Conservation (phyloP, 352 stramenopile genomes). For the Globisporangium ultimum region DNA sequence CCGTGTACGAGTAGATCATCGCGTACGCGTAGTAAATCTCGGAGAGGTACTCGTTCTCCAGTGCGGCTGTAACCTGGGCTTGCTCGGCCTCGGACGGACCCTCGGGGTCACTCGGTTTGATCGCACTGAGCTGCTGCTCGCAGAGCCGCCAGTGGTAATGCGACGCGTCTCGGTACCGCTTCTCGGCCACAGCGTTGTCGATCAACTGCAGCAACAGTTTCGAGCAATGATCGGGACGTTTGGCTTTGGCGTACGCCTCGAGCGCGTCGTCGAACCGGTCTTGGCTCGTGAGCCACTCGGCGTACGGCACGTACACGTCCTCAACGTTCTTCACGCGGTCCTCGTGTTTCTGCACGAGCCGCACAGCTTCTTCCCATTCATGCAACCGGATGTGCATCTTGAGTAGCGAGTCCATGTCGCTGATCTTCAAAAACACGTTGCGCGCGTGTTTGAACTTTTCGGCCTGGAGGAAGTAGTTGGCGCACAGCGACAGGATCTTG, state of each 20-base stretch:
- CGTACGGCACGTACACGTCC: constrained; percentile 91
- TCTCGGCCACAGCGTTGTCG: constrained; percentile 84
- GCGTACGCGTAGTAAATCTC: constrained; percentile 94
- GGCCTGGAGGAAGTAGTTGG: constrained; percentile 62
- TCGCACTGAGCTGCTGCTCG: constrained; percentile 69
- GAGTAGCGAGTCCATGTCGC: constrained; percentile 82
- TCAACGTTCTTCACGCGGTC: constrained; percentile 82
- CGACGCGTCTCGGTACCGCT: constrained; percentile 86
- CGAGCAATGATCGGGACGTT: constrained; percentile 79
- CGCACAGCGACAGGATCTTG: constrained; percentile 52
- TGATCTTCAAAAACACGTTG: constrained; percentile 80
- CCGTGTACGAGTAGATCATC: constrained; percentile 91
- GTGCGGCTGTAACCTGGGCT: constrained; percentile 29
- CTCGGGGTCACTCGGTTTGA: constrained; percentile 15
- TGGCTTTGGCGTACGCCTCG: constrained; percentile 84
- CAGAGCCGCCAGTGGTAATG: constrained; percentile 93
- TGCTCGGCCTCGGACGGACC: constrained; percentile 20
- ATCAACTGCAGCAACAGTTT: constrained; percentile 87
- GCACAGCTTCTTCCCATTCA: constrained; percentile 92
- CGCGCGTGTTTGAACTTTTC: constrained; percentile 75
- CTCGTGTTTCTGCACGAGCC: constrained; percentile 79
- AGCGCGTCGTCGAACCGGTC: constrained; percentile 93
- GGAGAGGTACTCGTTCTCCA: constrained; percentile 72
- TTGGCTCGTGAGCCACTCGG: constrained; percentile 88
- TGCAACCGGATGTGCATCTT: constrained; percentile 88